A percentile compares a stretch with the other conserved stretches of the same genome.
Evolutionary conservation across 1,284 basidiomycete species (phyloP).

Genomic region (Heterobasidion parviporum): DNA sequence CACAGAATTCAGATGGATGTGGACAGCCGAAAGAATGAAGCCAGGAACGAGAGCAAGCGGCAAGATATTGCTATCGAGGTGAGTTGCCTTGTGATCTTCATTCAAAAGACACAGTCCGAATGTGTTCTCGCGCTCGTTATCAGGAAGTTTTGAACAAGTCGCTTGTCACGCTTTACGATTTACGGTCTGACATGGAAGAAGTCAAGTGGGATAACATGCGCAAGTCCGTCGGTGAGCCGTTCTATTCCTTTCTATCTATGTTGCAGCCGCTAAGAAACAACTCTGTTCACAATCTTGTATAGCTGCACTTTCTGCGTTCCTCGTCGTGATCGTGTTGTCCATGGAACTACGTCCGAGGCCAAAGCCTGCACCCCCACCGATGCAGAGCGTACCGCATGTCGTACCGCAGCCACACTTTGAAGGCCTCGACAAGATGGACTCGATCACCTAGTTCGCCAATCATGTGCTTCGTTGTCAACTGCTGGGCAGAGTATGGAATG

Average conservation of each 20-base stretch:
- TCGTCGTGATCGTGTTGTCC: conserved; percentile 54
- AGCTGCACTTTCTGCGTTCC: conserved; percentile 60
- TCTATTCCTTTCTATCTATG: not conserved
- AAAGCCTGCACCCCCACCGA: conserved; percentile 25
- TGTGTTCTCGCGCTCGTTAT: not conserved
- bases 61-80: conserved; percentile 90
- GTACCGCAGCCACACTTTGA: conserved; percentile 13
- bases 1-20: conserved; percentile 90
- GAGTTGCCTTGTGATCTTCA: conserved; percentile 8
- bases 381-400: conserved; percentile 10
- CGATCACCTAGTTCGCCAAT: conserved; percentile 19
- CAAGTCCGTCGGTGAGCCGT: conserved; percentile 70
- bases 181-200: conserved; percentile 82
- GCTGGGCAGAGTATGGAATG: too few species aligned
- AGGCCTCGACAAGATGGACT: conserved; percentile 22
- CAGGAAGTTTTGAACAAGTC: conserved; percentile 85
- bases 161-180: conserved; percentile 77
- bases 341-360: conserved; percentile 54
- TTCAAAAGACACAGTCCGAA: not conserved
- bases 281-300: not conserved
- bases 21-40: conserved; percentile 90
- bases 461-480: not conserved
- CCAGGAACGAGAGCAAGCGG: conserved; percentile 80
- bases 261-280: not conserved
- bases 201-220: conserved; percentile 91